Percentiles rank a stretch among this genome's conserved stretches.
Conservation (phyloP, 768 basidiomycete genomes). For the Cystobasidium onofrii region DNA sequence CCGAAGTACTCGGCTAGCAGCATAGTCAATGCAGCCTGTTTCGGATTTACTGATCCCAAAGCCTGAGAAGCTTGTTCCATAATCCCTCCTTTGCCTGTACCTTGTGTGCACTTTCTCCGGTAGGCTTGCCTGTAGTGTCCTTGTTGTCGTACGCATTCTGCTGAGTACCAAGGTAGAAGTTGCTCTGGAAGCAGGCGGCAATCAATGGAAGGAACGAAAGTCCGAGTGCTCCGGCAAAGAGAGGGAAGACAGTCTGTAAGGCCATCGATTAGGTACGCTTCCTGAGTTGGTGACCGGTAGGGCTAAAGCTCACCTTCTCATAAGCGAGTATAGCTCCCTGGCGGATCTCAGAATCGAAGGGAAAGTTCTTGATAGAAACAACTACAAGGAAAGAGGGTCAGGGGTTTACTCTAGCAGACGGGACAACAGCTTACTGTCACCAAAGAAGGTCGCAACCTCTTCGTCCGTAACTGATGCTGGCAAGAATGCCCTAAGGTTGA, state of each 20-base stretch:
- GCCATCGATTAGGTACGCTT: slow-evolving; percentile 34
- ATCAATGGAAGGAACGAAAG: slow-evolving; percentile 43
- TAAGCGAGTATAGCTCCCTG: slow-evolving; percentile 32
- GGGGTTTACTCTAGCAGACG: too few relatives aligned
- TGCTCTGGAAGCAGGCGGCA: slow-evolving; percentile 41
- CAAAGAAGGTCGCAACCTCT: slow-evolving; percentile 42
- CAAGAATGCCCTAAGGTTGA: slow-evolving; percentile 40
- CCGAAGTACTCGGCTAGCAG: too few relatives aligned
- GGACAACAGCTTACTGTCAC: too few relatives aligned
- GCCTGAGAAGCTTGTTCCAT: slow-evolving; percentile 17
- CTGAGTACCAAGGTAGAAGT: slow-evolving; percentile 45
- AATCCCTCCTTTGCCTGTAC: neutral
- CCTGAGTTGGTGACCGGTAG: neutral
- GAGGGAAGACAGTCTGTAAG: slow-evolving; percentile 39
- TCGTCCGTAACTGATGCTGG: slow-evolving; percentile 41
- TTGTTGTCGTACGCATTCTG: slow-evolving; percentile 43
- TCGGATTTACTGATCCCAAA: slow-evolving; percentile 32
- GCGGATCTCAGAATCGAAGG: slow-evolving; percentile 26
- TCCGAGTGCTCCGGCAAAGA: slow-evolving; percentile 43
- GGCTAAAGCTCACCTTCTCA: slow-evolving; percentile 15
- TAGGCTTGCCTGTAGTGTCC: slow-evolving; percentile 17
- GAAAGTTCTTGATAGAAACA: slow-evolving; percentile 35
- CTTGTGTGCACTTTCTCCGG: neutral
- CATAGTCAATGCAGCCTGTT: too few relatives aligned
- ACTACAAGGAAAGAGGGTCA: too few relatives aligned